A percentile compares a stretch with the other conserved stretches of the same genome.
These are phyloP conservation scores for Domatiomyces catenatus DNA, from an alignment of 2,329 filamentous ascomycete species.

Conservation along the genomic window DNA sequence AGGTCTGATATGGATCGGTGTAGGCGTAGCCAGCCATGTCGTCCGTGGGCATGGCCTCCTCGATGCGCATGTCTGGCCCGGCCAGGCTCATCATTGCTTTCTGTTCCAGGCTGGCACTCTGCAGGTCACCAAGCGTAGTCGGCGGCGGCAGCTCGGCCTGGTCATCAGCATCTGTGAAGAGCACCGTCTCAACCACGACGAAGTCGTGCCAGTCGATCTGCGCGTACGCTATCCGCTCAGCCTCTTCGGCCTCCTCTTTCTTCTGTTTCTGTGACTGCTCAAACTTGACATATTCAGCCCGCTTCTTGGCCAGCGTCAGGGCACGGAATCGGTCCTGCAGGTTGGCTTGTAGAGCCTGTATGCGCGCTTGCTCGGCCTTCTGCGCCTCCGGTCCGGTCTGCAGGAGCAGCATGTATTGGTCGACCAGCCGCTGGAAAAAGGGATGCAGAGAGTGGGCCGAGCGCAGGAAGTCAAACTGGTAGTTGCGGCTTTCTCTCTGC, in stretches of 20 bases:
- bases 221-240: constrained; percentile 60
- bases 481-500: constrained; percentile 77
- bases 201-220: constrained; percentile 98
- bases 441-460: constrained; percentile 93
- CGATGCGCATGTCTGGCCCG: constrained; percentile 62
- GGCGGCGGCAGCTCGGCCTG: constrained; percentile 73
- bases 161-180: constrained; percentile 81
- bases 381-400: constrained; percentile 53
- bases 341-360: constrained; percentile 59
- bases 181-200: constrained; percentile 82
- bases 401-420: constrained; percentile 78
- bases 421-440: constrained; percentile 82
- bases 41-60: constrained; percentile 84
- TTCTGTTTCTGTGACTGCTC: constrained; percentile 74
- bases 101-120: constrained; percentile 87
- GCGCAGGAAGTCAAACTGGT: constrained; percentile 89
- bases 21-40: constrained; percentile 42
- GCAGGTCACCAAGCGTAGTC: constrained; percentile 75
- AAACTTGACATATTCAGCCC: constrained; percentile 74
- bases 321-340: constrained; percentile 65
- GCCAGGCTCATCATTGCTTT: constrained; percentile 80
- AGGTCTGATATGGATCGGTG: constrained; percentile 29
- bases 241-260: constrained; percentile 74
- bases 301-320: constrained; percentile 63
- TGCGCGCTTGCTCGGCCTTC: constrained; percentile 55